Conservation (phyloP, 768 basidiomycete species). For the Phallus indusiatus region DNA sequence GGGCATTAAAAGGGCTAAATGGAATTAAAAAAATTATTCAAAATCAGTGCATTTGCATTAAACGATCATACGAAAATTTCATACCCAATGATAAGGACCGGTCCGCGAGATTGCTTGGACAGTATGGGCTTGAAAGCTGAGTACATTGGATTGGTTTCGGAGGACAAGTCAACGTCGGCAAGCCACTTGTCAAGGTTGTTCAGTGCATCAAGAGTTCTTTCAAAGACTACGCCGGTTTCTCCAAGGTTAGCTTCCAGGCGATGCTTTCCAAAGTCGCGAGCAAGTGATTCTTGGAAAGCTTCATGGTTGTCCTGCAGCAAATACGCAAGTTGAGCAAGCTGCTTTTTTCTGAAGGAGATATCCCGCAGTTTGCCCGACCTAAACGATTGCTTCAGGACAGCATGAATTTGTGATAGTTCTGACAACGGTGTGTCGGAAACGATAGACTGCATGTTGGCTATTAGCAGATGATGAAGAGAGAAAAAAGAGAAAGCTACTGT, state of each 20-base stretch:
- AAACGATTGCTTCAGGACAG: slow-evolving; percentile 48
- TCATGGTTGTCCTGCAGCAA: slow-evolving; percentile 63
- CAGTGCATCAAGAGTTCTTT: slow-evolving; percentile 43
- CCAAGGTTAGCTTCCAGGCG: slow-evolving; percentile 47
- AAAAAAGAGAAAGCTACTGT: too few species aligned
- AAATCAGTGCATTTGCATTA: slow-evolving; percentile 7
- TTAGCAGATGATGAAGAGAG: too few species aligned
- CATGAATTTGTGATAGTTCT: slow-evolving; percentile 34
- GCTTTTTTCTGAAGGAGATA: slow-evolving; percentile 60
- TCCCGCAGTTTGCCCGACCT: slow-evolving; percentile 53
- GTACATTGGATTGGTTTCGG: slow-evolving; percentile 33
- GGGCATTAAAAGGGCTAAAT: slow-evolving; percentile 35
- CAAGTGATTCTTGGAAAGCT: slow-evolving; percentile 49
- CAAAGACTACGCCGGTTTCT: slow-evolving; percentile 48
- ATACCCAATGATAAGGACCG: slow-evolving; percentile 12
- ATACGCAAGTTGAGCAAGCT: slow-evolving; percentile 66
- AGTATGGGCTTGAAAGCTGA: slow-evolving; percentile 4
- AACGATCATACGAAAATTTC: slow-evolving; percentile 8
- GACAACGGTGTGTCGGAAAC: slow-evolving; percentile 3
- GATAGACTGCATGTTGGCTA: background rate
- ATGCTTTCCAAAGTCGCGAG: slow-evolving; percentile 56
- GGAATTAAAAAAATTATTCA: slow-evolving; percentile 5
- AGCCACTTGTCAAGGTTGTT: slow-evolving; percentile 68
- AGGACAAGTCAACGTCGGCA: slow-evolving; percentile 30
- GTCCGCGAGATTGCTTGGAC: slow-evolving; percentile 8